phyloP scores from a whole-genome alignment of 768 basidiomycete genomes.

The Auriscalpium vulgare region DNA sequence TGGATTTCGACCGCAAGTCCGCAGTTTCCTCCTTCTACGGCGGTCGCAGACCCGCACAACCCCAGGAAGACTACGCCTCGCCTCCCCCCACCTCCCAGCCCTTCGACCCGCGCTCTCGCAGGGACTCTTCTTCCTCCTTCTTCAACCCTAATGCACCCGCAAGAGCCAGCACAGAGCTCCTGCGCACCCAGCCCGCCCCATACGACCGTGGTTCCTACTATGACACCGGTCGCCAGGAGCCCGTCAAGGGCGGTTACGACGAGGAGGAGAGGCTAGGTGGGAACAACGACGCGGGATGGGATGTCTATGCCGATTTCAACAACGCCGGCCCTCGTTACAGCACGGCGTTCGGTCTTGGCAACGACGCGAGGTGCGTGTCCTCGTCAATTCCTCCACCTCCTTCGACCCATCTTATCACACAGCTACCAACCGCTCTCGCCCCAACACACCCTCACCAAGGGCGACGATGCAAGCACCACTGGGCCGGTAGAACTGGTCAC shows the following conservation, averaged over 20 bases:
- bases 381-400: slow-evolving; percentile 12
- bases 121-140: slow-evolving; percentile 71
- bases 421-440: slow-evolving; percentile 14
- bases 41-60: slow-evolving; percentile 53
- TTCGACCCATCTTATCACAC: slow-evolving; percentile 1
- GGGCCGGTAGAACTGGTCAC: slow-evolving; percentile 82
- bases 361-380: slow-evolving; percentile 38
- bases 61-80: slow-evolving; percentile 40
- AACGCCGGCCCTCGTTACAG: slow-evolving; percentile 77
- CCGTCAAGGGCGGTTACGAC: slow-evolving; percentile 69
- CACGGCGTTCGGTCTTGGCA: slow-evolving; percentile 40
- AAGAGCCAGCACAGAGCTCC: slow-evolving; percentile 33
- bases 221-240: slow-evolving; percentile 62
- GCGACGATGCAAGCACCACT: slow-evolving; percentile 26
- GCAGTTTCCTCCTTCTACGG: slow-evolving; percentile 77
- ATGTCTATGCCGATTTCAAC: slow-evolving; percentile 87
- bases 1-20: slow-evolving; percentile 77
- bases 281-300: slow-evolving; percentile 43
- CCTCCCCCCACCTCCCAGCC: slow-evolving; percentile 19
- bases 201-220: slow-evolving; percentile 70
- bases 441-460: slow-evolving; percentile 16
- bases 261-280: slow-evolving; percentile 43
- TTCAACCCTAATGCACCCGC: slow-evolving; percentile 29
- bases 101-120: slow-evolving; percentile 34
- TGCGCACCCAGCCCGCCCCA: slow-evolving; percentile 43